Base-by-base conservation (phyloP, 2,329 filamentous ascomycete species). In the Furcasterigmium sp. region DNA sequence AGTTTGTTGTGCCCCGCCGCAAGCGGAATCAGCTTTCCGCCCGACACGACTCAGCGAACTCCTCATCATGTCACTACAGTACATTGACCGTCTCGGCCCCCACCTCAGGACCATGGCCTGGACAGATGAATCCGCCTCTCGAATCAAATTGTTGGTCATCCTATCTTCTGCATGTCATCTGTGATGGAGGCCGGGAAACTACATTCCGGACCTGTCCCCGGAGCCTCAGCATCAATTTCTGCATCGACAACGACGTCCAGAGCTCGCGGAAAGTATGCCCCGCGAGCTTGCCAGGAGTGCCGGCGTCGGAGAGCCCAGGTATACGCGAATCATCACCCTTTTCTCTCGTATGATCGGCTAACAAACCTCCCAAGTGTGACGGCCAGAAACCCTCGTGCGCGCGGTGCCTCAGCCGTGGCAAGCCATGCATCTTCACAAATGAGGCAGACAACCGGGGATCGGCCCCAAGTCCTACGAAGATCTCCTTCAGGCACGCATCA, bases 251-350 rank as follows among this genome's bases (percentile, higher is more conserved):
- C n/a, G n/a, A n/a, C n/a, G n/a, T n/a, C n/a, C n/a, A n/a, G n/a
- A n/a, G 13, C 42, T 8, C 37, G 42, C 4, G 28, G 42, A 15
- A 54, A 52, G 30, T 54, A 54, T 35, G 50, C 48, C 10, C 41
- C 47, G 4, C 57, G 56, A 28, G 63, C 63, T 4, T 66, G 63
- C 36, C 57, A 65, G 40, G 57, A 59, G 47, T 67, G 63, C 42
- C 60, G 62, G 5, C 57, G 60, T 17, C 57, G 62, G 23, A 52
- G 61, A 41, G 57, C 59, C 18, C 65, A 65, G 56, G 63, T 63
- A 51, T 26, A 13, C 26, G 40, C 28, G 32, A 21, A n/a, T 29
- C n/a, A 28, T 11, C 14, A 21, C 14, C 2, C 5, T 34, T 41
- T 39, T 25, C 26, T 34, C 20, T 15, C 30, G 11, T 26, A 11